These are phyloP conservation scores for Lagenidium giganteum DNA, from an alignment of 352 stramenopile genomes.

Conservation along the genomic window DNA sequence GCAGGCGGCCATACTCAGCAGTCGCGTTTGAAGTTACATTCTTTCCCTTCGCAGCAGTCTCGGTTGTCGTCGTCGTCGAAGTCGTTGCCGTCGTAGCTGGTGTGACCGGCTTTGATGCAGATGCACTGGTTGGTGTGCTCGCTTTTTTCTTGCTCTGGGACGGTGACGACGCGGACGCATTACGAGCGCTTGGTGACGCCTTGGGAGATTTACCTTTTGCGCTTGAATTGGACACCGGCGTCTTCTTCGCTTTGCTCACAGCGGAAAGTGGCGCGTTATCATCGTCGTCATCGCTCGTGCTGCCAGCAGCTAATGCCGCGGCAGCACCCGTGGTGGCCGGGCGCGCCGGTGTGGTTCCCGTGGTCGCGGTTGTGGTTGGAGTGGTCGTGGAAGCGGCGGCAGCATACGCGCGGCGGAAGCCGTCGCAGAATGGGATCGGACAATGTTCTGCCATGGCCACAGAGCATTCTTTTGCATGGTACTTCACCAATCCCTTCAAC, in stretches of 20 bases:
- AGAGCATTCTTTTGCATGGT: conserved; percentile 69
- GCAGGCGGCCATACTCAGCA: conserved; percentile 68
- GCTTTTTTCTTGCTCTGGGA: conserved; percentile 24
- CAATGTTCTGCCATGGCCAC: conserved; percentile 63
- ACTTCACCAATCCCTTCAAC: conserved; percentile 68
- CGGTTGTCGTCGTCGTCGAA: conserved; percentile 11
- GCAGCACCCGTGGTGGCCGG: conserved; percentile 4
- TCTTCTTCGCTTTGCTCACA: conserved; percentile 62
- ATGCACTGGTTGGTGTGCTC: conserved; percentile 2
- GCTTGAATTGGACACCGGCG: conserved; percentile 9
- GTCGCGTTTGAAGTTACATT: background rate
- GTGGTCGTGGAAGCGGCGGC: conserved; percentile 17
- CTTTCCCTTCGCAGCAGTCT: conserved; percentile 1
- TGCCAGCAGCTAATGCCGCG: conserved; percentile 13
- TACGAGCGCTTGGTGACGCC: conserved; percentile 17
- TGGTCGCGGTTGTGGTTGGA: conserved; percentile 11
- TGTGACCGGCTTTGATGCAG: conserved; percentile 15
- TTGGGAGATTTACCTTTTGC: conserved; percentile 62
- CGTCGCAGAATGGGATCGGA: conserved; percentile 81
- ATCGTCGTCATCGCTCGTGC: conserved; percentile 53
- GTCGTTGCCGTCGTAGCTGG: conserved; percentile 6
- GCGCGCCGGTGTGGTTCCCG: conserved; percentile 6
- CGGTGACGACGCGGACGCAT: background rate
- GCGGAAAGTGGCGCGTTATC: conserved; percentile 71
- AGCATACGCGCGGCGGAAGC: conserved; percentile 52